Evolutionary conservation across 2,329 filamentous ascomycete species (phyloP).

Genomic region (Pseudogymnoascus sp.): DNA sequence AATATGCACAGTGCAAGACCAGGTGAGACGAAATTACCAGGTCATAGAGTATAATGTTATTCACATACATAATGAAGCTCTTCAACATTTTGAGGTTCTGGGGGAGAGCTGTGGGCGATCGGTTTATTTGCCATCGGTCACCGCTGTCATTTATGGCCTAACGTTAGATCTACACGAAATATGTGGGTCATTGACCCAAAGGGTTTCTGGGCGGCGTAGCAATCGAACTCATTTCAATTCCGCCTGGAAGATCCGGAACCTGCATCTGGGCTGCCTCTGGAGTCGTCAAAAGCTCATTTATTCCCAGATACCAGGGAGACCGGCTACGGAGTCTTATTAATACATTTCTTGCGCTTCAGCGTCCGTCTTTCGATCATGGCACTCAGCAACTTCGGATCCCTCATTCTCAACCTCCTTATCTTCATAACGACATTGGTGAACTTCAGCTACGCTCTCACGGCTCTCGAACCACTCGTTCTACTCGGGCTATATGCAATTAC

Average conservation of each 20-base stretch:
- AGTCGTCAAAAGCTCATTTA: not conserved
- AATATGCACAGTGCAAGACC: not conserved
- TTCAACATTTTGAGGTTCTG: not conserved
- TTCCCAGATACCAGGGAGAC: not conserved
- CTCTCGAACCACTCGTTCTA: conserved; percentile 41
- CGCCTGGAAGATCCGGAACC: not conserved
- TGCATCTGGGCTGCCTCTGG: not conserved
- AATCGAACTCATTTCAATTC: not conserved
- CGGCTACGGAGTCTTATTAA: not conserved
- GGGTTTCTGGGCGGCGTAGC: not conserved
- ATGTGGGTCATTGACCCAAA: conserved; percentile 12
- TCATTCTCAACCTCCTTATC: conserved; percentile 44
- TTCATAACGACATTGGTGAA: conserved; percentile 48
- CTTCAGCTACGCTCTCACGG: conserved; percentile 43
- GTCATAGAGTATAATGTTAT: not conserved
- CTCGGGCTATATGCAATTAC: conserved; percentile 42
- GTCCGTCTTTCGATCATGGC: conserved; percentile 35
- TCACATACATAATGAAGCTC: not conserved
- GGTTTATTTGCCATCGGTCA: not conserved
- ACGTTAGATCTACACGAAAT: not conserved
- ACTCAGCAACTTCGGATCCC: conserved; percentile 44
- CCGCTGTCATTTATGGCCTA: conserved; percentile 1
- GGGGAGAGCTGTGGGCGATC: not conserved
- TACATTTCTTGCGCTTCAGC: conserved; percentile 5
- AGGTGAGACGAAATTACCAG: not conserved